These are phyloP conservation scores for Hemisphaericaspora subhashii DNA, from an alignment of 1,139 yeast species.

Conservation along the genomic window DNA sequence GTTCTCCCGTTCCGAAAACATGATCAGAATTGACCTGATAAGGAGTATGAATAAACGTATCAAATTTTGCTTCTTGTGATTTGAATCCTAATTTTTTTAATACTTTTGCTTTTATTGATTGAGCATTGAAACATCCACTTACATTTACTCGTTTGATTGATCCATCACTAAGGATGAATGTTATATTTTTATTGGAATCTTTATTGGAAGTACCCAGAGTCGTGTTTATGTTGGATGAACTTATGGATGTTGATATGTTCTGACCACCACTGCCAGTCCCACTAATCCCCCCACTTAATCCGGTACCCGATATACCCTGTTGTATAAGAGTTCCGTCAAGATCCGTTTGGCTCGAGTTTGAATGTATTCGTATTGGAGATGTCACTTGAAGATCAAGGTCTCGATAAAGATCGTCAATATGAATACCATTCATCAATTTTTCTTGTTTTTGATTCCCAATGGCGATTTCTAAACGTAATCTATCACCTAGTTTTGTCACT, in stretches of 20 bases:
- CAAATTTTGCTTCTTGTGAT: constrained; percentile 39
- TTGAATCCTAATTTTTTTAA: constrained; percentile 59
- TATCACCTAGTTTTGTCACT: constrained; percentile 75
- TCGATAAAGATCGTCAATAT: constrained; percentile 27
- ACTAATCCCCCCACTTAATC: constrained; percentile 2
- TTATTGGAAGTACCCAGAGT: constrained; percentile 14
- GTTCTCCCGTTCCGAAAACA: constrained; percentile 8
- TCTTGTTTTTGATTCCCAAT: constrained; percentile 43
- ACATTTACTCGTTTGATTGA: constrained; percentile 71
- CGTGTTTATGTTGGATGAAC: constrained; percentile 1
- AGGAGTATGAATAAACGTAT: constrained; percentile 37
- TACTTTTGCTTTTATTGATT: constrained; percentile 71
- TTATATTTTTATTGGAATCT: constrained; percentile 50
- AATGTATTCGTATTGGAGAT: background rate
- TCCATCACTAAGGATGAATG: constrained; percentile 77
- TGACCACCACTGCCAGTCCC: constrained; percentile 1
- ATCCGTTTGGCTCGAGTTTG: background rate
- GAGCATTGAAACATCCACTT: constrained; percentile 79
- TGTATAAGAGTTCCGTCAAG: background rate
- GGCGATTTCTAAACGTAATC: constrained; percentile 64
- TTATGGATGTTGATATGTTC: too few species aligned
- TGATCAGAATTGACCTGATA: constrained; percentile 9
- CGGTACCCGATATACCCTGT: background rate
- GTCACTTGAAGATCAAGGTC: background rate
- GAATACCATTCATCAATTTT: constrained; percentile 32